Evolutionary conservation across 2,329 filamentous ascomycete genomes (phyloP).

Genomic region (Colletotrichum karsti): DNA sequence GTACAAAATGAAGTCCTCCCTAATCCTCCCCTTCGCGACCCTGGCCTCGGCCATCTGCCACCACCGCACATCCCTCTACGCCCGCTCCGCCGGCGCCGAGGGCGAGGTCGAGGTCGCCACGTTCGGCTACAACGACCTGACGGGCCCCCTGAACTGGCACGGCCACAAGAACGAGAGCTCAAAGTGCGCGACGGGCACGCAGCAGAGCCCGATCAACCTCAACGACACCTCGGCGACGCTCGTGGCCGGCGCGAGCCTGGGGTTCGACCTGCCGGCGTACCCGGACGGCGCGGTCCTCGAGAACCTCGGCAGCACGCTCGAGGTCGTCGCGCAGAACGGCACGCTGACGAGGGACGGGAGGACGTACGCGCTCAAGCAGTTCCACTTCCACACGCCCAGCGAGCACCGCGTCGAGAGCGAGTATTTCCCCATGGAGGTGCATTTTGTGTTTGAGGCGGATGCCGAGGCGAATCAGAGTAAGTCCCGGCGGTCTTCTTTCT

Average conservation of each 20-base stretch:
- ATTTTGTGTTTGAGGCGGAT: constrained; percentile 48
- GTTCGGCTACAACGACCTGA: constrained; percentile 50
- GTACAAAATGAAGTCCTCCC: constrained; percentile 32
- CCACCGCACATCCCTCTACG: constrained; percentile 45
- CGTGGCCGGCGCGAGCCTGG: constrained; percentile 40
- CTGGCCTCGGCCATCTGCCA: constrained; percentile 36
- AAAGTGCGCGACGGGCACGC: constrained; percentile 55
- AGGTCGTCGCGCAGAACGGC: constrained; percentile 55
- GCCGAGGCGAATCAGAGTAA: constrained; percentile 31
- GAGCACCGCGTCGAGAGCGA: constrained; percentile 62
- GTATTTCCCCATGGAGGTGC: constrained; percentile 49
- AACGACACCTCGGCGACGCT: constrained; percentile 32
- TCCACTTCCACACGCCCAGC: constrained; percentile 69
- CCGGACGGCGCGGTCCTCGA: constrained; percentile 51
- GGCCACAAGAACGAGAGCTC: constrained; percentile 51
- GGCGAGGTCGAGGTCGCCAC: constrained; percentile 41
- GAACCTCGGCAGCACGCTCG: constrained; percentile 61
- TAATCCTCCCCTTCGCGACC: constrained; percentile 30
- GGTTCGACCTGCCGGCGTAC: constrained; percentile 44
- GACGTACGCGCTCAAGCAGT: constrained; percentile 57
- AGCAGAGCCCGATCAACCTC: constrained; percentile 67
- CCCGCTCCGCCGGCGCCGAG: constrained; percentile 30
- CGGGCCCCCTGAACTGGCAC: constrained; percentile 63
- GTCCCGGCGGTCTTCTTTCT: not conserved
- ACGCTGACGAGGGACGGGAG: constrained; percentile 49